Conservation (phyloP, 306 rosid species). For the Pueraria montana region DNA sequence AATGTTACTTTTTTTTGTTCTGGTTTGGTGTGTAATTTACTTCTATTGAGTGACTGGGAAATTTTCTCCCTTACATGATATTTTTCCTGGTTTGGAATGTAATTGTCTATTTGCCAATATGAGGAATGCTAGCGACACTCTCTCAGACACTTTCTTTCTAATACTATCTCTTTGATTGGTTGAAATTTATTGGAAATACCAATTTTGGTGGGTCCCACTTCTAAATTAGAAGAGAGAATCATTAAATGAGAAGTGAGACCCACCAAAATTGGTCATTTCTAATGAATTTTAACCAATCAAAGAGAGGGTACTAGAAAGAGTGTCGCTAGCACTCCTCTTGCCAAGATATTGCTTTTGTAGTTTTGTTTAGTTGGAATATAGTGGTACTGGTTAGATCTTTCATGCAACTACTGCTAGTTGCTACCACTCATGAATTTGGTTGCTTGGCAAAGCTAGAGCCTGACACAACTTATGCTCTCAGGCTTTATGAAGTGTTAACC, state of each 20-base stretch:
- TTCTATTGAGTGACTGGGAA: not conserved
- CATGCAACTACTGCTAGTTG: not conserved
- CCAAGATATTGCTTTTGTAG: constrained; percentile 1
- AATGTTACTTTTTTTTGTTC: not conserved
- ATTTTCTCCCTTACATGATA: not conserved
- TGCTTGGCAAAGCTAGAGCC: constrained; percentile 34
- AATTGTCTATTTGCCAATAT: constrained; percentile 12
- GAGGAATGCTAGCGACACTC: too few species aligned
- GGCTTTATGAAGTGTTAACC: constrained; percentile 18
- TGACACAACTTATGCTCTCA: constrained; percentile 25
- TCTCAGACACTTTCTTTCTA: too few species aligned
- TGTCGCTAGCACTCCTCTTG: too few species aligned
- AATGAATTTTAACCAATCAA: too few species aligned
- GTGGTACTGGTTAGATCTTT: not conserved
- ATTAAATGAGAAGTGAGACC: too few species aligned
- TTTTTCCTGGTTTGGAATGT: not conserved
- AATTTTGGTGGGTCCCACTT: too few species aligned
- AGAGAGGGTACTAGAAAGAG: too few species aligned
- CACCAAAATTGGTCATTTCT: too few species aligned
- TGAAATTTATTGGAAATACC: too few species aligned
- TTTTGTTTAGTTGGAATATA: constrained; percentile 12
- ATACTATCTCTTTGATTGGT: too few species aligned
- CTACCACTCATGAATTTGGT: constrained; percentile 30
- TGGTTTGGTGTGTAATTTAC: constrained; percentile 18
- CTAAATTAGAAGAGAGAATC: too few species aligned